Conservation (phyloP, 148 eudicot genomes). For the Fagopyrum tataricum region DNA sequence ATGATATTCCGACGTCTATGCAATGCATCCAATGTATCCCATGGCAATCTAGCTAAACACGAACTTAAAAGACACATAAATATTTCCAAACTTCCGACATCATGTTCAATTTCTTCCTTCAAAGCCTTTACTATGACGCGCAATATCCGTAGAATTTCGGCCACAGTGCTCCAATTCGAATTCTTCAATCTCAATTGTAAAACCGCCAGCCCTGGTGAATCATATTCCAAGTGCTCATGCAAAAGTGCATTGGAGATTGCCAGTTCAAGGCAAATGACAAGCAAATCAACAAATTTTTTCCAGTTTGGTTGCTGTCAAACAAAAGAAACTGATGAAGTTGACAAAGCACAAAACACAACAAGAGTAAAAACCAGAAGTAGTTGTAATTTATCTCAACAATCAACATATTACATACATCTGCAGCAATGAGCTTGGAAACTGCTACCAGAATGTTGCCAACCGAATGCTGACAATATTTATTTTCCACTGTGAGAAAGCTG, state of each 20-base stretch:
- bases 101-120: constrained; percentile 36
- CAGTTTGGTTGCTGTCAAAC: constrained; percentile 37
- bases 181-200: constrained; percentile 24
- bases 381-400: background rate
- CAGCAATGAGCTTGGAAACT: constrained; percentile 44
- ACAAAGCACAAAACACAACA: background rate
- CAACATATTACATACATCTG: constrained; percentile 34
- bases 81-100: constrained; percentile 13
- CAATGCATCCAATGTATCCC: constrained; percentile 35
- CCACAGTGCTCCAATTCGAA: constrained; percentile 46
- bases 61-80: constrained; percentile 26
- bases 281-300: constrained; percentile 32
- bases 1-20: constrained; percentile 12
- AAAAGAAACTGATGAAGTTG: constrained; percentile 13
- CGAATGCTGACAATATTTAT: constrained; percentile 49
- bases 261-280: constrained; percentile 51
- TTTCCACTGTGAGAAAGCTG: constrained; percentile 32
- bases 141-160: constrained; percentile 45
- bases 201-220: constrained; percentile 16
- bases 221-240: constrained; percentile 16
- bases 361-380: background rate
- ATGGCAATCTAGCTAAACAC: constrained; percentile 39
- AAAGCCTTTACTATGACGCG: constrained; percentile 44
- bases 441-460: constrained; percentile 49
- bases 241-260: constrained; percentile 33